Conservation (phyloP, 129 eudicot genomes). For the Scalesia atractyloides region DNA sequence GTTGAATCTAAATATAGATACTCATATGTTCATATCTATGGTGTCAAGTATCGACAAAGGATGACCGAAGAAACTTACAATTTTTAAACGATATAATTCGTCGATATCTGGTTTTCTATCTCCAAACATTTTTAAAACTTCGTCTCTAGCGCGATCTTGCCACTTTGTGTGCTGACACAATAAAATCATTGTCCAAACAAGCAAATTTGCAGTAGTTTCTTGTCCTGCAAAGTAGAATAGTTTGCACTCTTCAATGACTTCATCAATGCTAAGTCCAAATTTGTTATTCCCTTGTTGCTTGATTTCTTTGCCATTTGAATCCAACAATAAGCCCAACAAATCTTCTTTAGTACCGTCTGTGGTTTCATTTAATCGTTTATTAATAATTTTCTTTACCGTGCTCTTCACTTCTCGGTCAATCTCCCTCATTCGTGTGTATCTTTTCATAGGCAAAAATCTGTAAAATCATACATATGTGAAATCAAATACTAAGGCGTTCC, state of each 20-base stretch:
- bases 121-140: constrained; percentile 34
- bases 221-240: constrained; percentile 44
- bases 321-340: constrained; percentile 32
- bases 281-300: constrained; percentile 23
- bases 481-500: neutral
- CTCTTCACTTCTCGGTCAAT: constrained; percentile 24
- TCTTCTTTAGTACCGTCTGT: constrained; percentile 27
- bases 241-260: constrained; percentile 45
- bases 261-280: constrained; percentile 31
- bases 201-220: constrained; percentile 42
- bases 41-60: neutral
- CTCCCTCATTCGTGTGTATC: constrained; percentile 28
- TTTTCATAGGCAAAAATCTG: constrained; percentile 38
- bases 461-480: constrained; percentile 3
- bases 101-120: constrained; percentile 31
- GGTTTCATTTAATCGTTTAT: constrained; percentile 17
- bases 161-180: constrained; percentile 32
- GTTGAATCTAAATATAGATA: too few relatives aligned
- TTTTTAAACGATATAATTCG: constrained; percentile 39
- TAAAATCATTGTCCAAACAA: constrained; percentile 43
- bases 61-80: constrained; percentile 22
- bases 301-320: constrained; percentile 33
- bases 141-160: constrained; percentile 45
- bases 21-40: neutral
- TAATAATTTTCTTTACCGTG: constrained; percentile 19